Evolutionary conservation across 192 early-diverging fungal species (phyloP).

Genomic region (Lobulomyces angularis): DNA sequence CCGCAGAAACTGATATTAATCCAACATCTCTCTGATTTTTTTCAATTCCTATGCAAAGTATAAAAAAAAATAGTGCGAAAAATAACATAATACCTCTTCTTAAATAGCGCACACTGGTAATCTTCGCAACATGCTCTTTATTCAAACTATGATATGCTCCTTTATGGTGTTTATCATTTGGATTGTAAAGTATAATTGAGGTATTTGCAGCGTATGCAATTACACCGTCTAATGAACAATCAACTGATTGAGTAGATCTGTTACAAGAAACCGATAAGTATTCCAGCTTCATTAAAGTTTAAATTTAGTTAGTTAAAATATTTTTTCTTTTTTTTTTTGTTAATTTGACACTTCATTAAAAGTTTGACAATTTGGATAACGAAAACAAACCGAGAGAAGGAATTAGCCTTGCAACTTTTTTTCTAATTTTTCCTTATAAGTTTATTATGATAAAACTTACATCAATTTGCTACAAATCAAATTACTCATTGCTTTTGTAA

Average conservation of each 20-base stretch:
- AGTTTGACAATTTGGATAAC: no score
- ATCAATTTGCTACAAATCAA: no score
- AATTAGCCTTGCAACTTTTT: no score
- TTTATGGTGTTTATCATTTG: slow-evolving; percentile 23
- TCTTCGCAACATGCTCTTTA: slow-evolving; percentile 57
- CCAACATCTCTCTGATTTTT: slow-evolving; percentile 35
- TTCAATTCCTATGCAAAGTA: slow-evolving; percentile 13
- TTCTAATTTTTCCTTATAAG: no score
- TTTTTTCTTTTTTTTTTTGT: no score
- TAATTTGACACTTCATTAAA: no score
- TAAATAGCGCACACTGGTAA: slow-evolving; percentile 65
- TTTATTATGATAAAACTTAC: no score
- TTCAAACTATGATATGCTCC: background rate
- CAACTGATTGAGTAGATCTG: slow-evolving; percentile 44
- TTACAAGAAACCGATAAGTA: slow-evolving; percentile 56
- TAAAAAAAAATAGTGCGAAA: background rate
- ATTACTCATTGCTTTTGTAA: no score
- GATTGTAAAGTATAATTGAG: slow-evolving; percentile 59
- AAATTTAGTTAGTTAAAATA: no score
- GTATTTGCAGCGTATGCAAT: slow-evolving; percentile 63
- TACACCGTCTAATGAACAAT: slow-evolving; percentile 42
- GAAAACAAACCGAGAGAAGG: no score
- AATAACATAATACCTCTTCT: slow-evolving; percentile 29
- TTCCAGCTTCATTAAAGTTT: no score
- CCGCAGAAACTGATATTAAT: slow-evolving; percentile 67